Conservation (phyloP, 2,329 filamentous ascomycete genomes). For the Corinectria fuckeliana region DNA sequence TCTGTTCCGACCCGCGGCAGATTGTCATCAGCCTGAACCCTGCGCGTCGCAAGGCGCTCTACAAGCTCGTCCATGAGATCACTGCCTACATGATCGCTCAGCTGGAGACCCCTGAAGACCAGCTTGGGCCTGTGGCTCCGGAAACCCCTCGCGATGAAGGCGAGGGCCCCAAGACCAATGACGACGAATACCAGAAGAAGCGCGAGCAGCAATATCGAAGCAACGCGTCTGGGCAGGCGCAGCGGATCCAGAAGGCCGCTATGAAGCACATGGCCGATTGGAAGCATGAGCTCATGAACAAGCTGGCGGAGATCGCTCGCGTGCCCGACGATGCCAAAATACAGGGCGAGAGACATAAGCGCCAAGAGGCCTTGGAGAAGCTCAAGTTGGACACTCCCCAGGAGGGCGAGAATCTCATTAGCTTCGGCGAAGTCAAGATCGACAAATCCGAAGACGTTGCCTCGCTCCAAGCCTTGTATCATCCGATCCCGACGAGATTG, state of each 20-base stretch:
- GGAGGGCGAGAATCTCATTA: constrained; percentile 49
- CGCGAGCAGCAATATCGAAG: constrained; percentile 22
- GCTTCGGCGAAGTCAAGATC: constrained; percentile 44
- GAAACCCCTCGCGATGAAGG: constrained; percentile 23
- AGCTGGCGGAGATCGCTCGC: constrained; percentile 71
- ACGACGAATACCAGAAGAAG: constrained; percentile 19
- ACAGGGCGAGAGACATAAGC: constrained; percentile 53
- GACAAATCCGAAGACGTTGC: constrained; percentile 49
- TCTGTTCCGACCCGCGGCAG: constrained; percentile 61
- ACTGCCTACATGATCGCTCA: constrained; percentile 61
- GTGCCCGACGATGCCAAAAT: constrained; percentile 56
- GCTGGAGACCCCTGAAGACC: constrained; percentile 48
- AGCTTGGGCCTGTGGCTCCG: constrained; percentile 40
- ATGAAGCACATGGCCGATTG: constrained; percentile 79
- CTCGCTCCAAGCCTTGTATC: constrained; percentile 58
- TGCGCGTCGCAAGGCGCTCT: constrained; percentile 58
- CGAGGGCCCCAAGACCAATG: constrained; percentile 14
- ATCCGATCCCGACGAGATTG: constrained; percentile 60
- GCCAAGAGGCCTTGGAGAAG: constrained; percentile 51
- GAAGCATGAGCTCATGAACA: constrained; percentile 72
- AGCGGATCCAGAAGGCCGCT: constrained; percentile 57
- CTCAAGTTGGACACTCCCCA: constrained; percentile 44
- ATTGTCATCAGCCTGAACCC: constrained; percentile 61
- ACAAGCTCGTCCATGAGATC: constrained; percentile 58
- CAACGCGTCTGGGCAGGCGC: constrained; percentile 35